Evolutionary conservation across 495 filamentous ascomycete genomes (phyloP).

Genomic region (Podospora comata): DNA sequence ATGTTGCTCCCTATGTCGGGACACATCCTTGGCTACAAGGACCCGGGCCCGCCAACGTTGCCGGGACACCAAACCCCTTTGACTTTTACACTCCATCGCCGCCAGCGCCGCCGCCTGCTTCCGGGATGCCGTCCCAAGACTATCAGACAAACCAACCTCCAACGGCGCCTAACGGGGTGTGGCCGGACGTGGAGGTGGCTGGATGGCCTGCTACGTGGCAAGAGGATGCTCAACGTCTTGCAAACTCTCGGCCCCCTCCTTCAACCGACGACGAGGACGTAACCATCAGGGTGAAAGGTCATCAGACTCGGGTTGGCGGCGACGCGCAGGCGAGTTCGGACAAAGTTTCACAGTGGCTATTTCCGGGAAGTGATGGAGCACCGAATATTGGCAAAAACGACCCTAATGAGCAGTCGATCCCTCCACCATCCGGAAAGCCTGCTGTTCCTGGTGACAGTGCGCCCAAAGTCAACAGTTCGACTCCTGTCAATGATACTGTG

Average conservation of each 20-base stretch:
- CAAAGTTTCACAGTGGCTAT: neutral
- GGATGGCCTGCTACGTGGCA: neutral
- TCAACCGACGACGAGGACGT: neutral
- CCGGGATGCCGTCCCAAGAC: neutral
- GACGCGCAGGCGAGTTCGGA: neutral
- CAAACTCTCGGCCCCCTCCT: neutral
- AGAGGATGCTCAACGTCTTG: neutral
- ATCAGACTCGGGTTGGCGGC: neutral
- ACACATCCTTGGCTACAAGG: no score
- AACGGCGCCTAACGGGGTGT: neutral
- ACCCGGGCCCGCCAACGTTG: no score
- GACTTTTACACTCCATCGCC: neutral
- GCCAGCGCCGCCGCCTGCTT: neutral
- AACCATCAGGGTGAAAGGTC: neutral
- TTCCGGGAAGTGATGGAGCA: neutral
- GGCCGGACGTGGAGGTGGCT: neutral
- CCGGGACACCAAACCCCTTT: neutral
- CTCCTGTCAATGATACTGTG: neutral
- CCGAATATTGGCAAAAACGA: neutral
- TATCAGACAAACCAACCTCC: neutral
- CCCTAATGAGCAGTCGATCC: neutral
- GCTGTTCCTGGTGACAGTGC: neutral
- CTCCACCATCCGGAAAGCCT: neutral
- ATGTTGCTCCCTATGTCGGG: no score
- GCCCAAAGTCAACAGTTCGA: neutral